Evolutionary conservation across 2,329 filamentous ascomycete genomes (phyloP).

Genomic region (Colletotrichum karsti): DNA sequence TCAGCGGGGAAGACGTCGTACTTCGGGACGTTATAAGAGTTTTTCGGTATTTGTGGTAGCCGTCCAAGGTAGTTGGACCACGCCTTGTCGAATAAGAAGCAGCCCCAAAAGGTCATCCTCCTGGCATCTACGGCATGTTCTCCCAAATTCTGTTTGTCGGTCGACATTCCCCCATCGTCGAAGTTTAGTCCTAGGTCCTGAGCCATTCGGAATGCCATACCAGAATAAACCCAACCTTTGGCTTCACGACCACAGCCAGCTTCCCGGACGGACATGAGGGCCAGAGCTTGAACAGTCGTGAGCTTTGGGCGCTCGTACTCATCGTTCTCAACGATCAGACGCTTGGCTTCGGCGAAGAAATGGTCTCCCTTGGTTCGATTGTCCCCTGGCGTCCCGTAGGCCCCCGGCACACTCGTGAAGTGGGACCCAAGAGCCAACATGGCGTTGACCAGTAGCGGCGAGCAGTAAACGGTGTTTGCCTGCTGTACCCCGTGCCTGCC

Average conservation of each 20-base stretch:
- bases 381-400: slow-evolving; percentile 76
- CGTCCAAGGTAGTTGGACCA: slow-evolving; percentile 98
- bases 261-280: slow-evolving; percentile 95
- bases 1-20: slow-evolving; percentile 91
- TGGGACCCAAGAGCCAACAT: slow-evolving; percentile 95
- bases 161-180: slow-evolving; percentile 73
- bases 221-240: slow-evolving; percentile 97
- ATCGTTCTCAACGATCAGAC: slow-evolving; percentile 88
- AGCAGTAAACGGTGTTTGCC: slow-evolving; percentile 79
- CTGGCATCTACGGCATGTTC: slow-evolving; percentile 90
- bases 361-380: slow-evolving; percentile 91
- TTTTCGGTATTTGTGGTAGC: slow-evolving; percentile 83
- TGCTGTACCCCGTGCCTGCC: slow-evolving; percentile 66
- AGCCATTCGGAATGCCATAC: slow-evolving; percentile 98
- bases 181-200: slow-evolving; percentile 93
- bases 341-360: slow-evolving; percentile 94
- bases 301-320: slow-evolving; percentile 90
- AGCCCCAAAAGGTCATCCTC: slow-evolving; percentile 95
- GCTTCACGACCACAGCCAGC: slow-evolving; percentile 93
- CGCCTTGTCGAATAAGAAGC: slow-evolving; percentile 97
- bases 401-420: slow-evolving; percentile 81
- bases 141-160: slow-evolving; percentile 66
- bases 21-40: slow-evolving; percentile 84
- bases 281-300: slow-evolving; percentile 91
- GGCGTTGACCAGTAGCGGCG: slow-evolving; percentile 88